Evolutionary conservation across 2,329 filamentous ascomycete genomes (phyloP), one percentile per base, ranked within the genome.

Genomic region (Diaporthe citrichinensis): DNA sequence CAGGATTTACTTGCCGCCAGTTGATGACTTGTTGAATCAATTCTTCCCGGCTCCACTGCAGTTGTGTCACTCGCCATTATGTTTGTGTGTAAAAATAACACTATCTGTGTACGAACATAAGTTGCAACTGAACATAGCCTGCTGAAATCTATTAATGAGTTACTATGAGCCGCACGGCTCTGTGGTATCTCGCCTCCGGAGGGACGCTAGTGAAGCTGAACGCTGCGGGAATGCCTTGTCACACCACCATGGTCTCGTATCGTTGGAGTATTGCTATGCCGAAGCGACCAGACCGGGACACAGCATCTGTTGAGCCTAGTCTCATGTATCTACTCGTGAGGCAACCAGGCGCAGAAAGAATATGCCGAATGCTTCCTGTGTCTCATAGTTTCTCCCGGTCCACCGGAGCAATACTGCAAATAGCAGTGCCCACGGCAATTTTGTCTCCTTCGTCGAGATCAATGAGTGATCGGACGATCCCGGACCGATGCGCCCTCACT

Each of bases 381-480:
- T 61, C 41, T 74, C 39, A 76, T 49, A 76, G n/a, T 51, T 71
- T 76, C 55, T 69, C 61, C 62, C 71, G 57, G 15, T 57, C 71
- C 15, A 15, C 55, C 31, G 74, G 44, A 41, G 51, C 12, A 39
- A 76, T 76, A 44, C 36, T 74, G 57, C 74, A 76, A 23, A 88
- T 83, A 72, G 91, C 80, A 78, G 87, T 87, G 1, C 90, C 90
- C 77, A 91, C 90, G 0, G 84, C 87, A 2, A 92, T 88, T 77
- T 91, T 90, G 69, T 89, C 86, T 8, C 85, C 88, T 3, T 84
- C 84, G 61, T 91, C 88, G 51, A 90, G 88, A 61, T 90, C 88
- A 65, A 85, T 84, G 0, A 88, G 85, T 87, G 89, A 92, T 1
- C 80, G 83, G 6, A 90, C 85, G 2, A 79, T 80, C 0, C 90